A percentile compares a stretch with the other conserved stretches of the same genome.
phyloP scores from a whole-genome alignment of 805 yeast species.

The Candida nanaspora region DNA sequence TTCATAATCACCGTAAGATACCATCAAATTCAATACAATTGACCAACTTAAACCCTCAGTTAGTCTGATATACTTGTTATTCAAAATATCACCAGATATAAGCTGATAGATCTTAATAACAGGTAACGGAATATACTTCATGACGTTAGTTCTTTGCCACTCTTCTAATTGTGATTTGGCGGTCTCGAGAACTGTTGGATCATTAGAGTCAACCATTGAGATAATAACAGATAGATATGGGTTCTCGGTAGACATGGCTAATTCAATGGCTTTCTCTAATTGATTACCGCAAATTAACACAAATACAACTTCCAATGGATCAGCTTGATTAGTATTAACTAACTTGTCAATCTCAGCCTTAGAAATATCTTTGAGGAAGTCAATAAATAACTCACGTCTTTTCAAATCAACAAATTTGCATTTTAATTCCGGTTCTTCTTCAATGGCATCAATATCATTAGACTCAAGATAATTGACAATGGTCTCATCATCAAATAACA shows the following conservation, averaged over 20 bases:
- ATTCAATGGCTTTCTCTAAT: constrained; percentile 50
- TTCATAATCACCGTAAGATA: constrained; percentile 59
- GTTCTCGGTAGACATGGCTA: constrained; percentile 56
- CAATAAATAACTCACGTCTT: constrained; percentile 39
- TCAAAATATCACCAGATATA: constrained; percentile 44
- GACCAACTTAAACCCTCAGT: constrained; percentile 56
- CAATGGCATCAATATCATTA: constrained; percentile 4
- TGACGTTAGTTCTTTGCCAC: constrained; percentile 47
- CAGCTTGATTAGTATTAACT: constrained; percentile 18
- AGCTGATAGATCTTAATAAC: constrained; percentile 57
- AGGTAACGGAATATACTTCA: constrained; percentile 41
- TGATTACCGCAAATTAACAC: constrained; percentile 46
- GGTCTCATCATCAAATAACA: constrained; percentile 46
- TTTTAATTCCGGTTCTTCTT: constrained; percentile 5
- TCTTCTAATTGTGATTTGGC: constrained; percentile 57
- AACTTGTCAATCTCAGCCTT: constrained; percentile 27
- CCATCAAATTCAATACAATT: constrained; percentile 45
- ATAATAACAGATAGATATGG: constrained; percentile 65
- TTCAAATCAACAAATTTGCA: constrained; percentile 14
- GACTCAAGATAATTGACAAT: constrained; percentile 9
- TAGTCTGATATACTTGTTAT: constrained; percentile 22
- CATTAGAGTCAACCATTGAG: constrained; percentile 67
- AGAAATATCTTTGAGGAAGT: constrained; percentile 51
- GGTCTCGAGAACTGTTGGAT: constrained; percentile 42
- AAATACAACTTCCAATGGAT: constrained; percentile 46